Percentiles rank a stretch among this genome's conserved stretches.
Evolutionary conservation across 495 filamentous ascomycete species (phyloP).

Genomic region (Podospora tetraspora): DNA sequence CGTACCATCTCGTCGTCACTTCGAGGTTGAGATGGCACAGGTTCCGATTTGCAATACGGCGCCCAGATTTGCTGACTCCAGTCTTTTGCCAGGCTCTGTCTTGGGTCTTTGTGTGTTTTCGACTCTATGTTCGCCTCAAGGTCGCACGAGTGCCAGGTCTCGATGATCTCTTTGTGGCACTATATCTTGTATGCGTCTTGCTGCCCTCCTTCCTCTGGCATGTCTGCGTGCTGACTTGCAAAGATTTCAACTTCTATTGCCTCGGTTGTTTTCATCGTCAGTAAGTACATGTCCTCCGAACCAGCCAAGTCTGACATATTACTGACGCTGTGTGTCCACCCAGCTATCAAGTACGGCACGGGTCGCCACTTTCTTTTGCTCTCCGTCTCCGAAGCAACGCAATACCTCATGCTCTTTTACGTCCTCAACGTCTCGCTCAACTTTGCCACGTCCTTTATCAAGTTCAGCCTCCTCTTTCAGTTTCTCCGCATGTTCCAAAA

Average conservation of each 20-base stretch:
- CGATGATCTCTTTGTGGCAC: slow-evolving; percentile 29
- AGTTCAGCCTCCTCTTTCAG: slow-evolving; percentile 30
- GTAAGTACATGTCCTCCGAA: slow-evolving; percentile 13
- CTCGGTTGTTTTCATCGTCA: slow-evolving; percentile 22
- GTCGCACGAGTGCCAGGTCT: slow-evolving; percentile 24
- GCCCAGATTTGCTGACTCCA: background rate
- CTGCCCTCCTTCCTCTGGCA: background rate
- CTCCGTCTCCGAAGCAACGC: slow-evolving; percentile 8
- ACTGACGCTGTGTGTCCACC: background rate
- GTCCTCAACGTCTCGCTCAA: slow-evolving; percentile 26
- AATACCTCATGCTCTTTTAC: slow-evolving; percentile 29
- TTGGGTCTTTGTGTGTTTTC: slow-evolving; percentile 25
- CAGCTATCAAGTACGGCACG: slow-evolving; percentile 17
- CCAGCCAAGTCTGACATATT: background rate
- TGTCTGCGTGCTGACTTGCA: background rate
- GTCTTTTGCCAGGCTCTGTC: slow-evolving; percentile 23
- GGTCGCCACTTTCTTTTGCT: slow-evolving; percentile 22
- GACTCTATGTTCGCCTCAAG: slow-evolving; percentile 26
- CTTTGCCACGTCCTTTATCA: slow-evolving; percentile 23
- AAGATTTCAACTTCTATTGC: slow-evolving; percentile 22
- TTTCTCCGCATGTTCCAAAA: slow-evolving; percentile 26
- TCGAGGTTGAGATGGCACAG: background rate
- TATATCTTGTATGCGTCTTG: slow-evolving; percentile 25
- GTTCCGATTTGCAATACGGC: background rate
- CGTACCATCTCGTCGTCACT: background rate